Base-by-base conservation (phyloP, 148 eudicot genomes). In the Rhododendron henanense region DNA sequence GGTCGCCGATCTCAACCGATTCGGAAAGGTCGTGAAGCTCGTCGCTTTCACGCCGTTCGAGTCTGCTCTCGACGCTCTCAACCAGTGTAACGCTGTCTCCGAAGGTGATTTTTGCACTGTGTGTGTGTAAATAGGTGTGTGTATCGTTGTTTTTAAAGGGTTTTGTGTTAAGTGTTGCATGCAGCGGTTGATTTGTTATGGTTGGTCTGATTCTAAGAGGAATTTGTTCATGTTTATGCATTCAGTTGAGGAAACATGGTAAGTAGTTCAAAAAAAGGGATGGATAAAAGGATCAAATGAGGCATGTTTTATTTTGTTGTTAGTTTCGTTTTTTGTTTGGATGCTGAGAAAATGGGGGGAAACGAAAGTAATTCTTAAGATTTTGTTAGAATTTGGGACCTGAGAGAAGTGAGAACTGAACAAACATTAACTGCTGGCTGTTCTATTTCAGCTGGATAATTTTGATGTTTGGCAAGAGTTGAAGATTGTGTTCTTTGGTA, bases 21-120 rank as follows among this genome's bases (percentile, higher is more conserved):
- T 97, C 65, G 96, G 99, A 0, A 92, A 94, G 84, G 98, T 93
- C n/a, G 98, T 95, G 0, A 90, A 95, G 90, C 92, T 97, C 16
- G 88, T 75, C 4, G 98, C 94, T 37, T 97, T 97, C 82, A 90
- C 85, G 28, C 99, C 99, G 0, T 97, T 90, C 85, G 98, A 92
- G 19, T 93, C 98, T 11, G 98, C 99, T 9, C 92, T 92, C 18
- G 99, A 97, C 83, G 96, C 96, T 87, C 98, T 97, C 63, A 93
- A 94, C 85, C 99, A 97, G 81, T 86, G 90, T 87, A 97, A 94
- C 87, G 95, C 98, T 57, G 87, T 97, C 50, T 95, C 99, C 80
- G 99, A 97, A 95, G 99, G 99, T 87, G 84, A 78, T 71, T 31
- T 71, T 71, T 33, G 8, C 1, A 14, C 19, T 59, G 10, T 41